Percentiles rank a stretch among this genome's conserved stretches.
Conservation (phyloP, 2,329 filamentous ascomycete genomes). For the Talaromyces amestolkiae region DNA sequence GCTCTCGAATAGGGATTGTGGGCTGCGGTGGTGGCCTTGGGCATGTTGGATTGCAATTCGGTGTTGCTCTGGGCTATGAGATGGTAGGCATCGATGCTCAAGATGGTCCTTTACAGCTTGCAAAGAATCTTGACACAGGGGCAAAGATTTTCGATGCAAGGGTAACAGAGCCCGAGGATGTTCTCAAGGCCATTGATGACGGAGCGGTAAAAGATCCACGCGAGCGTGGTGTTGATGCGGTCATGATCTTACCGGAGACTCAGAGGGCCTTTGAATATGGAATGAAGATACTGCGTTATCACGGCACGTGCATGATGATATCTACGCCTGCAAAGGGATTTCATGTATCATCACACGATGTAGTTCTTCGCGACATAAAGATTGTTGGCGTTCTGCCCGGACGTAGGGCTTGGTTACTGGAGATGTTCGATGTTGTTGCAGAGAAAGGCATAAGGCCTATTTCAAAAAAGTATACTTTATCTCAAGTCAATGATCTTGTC, state of each 20-base stretch:
- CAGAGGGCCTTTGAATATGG: constrained; percentile 51
- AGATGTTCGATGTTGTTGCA: constrained; percentile 25
- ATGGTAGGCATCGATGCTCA: constrained; percentile 36
- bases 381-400: constrained; percentile 24
- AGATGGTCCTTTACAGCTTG: constrained; percentile 24
- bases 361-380: constrained; percentile 27
- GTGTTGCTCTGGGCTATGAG: constrained; percentile 65
- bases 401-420: constrained; percentile 22
- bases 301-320: constrained; percentile 48
- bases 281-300: constrained; percentile 43
- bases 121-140: constrained; percentile 28
- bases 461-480: constrained; percentile 22
- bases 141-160: constrained; percentile 43
- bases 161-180: constrained; percentile 26
- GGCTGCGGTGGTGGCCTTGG: constrained; percentile 65
- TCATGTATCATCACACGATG: constrained; percentile 24
- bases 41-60: constrained; percentile 68
- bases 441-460: constrained; percentile 21
- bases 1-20: constrained; percentile 66
- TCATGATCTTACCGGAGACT: constrained; percentile 48
- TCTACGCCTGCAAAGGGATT: constrained; percentile 43
- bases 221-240: constrained; percentile 48
- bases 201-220: constrained; percentile 15
- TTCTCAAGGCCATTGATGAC: constrained; percentile 27
- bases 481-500: constrained; percentile 25